phyloP scores from a whole-genome alignment of 2,329 filamentous ascomycete species.

The Colletotrichum tofieldiae region DNA sequence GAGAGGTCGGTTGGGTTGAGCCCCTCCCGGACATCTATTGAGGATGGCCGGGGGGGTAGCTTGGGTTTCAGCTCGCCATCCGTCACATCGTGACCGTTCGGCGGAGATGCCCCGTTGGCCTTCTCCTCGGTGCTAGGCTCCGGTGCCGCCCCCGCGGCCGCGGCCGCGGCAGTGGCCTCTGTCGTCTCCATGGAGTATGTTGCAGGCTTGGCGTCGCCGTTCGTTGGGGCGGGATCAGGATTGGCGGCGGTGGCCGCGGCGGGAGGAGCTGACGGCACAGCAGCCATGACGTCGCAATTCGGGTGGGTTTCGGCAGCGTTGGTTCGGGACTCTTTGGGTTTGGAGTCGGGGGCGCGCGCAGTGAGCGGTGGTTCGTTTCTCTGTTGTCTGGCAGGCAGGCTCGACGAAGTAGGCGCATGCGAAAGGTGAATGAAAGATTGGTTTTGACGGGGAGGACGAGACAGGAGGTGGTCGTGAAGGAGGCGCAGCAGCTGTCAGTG shows the following conservation, averaged over 20 bases:
- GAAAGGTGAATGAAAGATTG: neutral
- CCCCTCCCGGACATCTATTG: slow-evolving; percentile 13
- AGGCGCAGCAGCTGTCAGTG: slow-evolving; percentile 39
- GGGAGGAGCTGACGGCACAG: slow-evolving; percentile 35
- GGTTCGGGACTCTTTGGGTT: neutral
- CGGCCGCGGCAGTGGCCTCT: neutral
- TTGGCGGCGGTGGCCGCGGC: slow-evolving; percentile 22
- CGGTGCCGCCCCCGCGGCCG: slow-evolving; percentile 2
- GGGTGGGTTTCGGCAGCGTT: slow-evolving; percentile 24
- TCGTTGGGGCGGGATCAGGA: slow-evolving; percentile 17
- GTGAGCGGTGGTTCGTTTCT: neutral
- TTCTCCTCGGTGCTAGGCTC: neutral
- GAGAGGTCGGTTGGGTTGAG: slow-evolving; percentile 3
- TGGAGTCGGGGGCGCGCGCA: neutral
- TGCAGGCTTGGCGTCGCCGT: slow-evolving; percentile 30
- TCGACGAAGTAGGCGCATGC: slow-evolving; percentile 11
- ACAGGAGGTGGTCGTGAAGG: slow-evolving; percentile 23
- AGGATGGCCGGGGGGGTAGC: slow-evolving; percentile 6
- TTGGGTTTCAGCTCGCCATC: slow-evolving; percentile 4
- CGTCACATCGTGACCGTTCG: slow-evolving; percentile 27
- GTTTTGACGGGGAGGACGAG: slow-evolving; percentile 13
- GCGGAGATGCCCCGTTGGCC: neutral
- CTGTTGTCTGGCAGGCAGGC: neutral
- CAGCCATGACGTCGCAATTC: slow-evolving; percentile 39
- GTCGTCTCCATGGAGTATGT: slow-evolving; percentile 17